Evolutionary conservation across 768 basidiomycete genomes (phyloP).

Genomic region (Coprinopsis sp.): DNA sequence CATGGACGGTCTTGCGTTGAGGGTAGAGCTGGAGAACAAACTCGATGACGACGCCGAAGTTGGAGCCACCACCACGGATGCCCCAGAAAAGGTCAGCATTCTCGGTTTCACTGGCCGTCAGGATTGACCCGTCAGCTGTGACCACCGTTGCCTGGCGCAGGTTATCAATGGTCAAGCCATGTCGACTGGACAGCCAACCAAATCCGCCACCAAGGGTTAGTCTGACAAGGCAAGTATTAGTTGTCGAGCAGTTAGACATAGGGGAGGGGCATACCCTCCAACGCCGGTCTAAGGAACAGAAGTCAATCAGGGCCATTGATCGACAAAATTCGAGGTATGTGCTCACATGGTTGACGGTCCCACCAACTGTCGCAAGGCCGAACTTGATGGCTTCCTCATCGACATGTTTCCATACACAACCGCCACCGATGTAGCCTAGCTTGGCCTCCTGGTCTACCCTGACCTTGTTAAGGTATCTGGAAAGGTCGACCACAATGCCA

Average conservation of each 20-base stretch:
- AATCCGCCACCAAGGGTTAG: conserved; percentile 52
- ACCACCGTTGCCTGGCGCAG: conserved; percentile 42
- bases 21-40: conserved; percentile 46
- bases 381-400: conserved; percentile 39
- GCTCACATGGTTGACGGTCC: conserved; percentile 46
- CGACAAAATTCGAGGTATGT: neutral
- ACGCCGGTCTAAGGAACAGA: conserved; percentile 43
- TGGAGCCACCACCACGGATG: conserved; percentile 48
- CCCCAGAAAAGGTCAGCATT: conserved; percentile 48
- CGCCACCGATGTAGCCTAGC: conserved; percentile 41
- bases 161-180: conserved; percentile 47
- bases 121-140: conserved; percentile 36
- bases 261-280: conserved; percentile 33
- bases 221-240: conserved; percentile 19
- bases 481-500: conserved; percentile 48
- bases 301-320: conserved; percentile 8
- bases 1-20: conserved; percentile 43
- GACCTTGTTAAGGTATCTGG: conserved; percentile 34
- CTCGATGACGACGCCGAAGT: conserved; percentile 52
- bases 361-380: conserved; percentile 45
- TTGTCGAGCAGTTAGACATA: neutral
- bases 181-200: conserved; percentile 43
- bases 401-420: conserved; percentile 42
- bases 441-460: conserved; percentile 34
- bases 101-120: conserved; percentile 31